Percentiles rank a stretch among this genome's conserved stretches.
Conservation (phyloP, 2,329 filamentous ascomycete species). For the Gremmenia infestans region DNA sequence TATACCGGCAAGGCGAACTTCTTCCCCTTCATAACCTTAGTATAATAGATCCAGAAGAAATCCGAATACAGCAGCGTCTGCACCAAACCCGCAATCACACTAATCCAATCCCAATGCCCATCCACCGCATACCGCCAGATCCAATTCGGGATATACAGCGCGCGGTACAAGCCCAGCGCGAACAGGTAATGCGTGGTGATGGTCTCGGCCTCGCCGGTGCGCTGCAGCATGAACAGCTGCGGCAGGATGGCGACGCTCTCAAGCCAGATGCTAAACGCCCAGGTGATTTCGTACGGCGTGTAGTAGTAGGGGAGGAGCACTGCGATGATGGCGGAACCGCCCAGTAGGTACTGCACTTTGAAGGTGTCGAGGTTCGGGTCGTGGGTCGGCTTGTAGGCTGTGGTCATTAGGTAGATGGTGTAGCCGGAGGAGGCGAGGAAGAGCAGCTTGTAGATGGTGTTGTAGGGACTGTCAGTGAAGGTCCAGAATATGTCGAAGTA, state of each 20-base stretch:
- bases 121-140: slow-evolving; percentile 84
- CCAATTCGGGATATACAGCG: slow-evolving; percentile 98
- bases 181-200: slow-evolving; percentile 98
- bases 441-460: slow-evolving; percentile 90
- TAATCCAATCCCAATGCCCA: slow-evolving; percentile 77
- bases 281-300: slow-evolving; percentile 77
- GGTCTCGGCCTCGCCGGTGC: slow-evolving; percentile 97
- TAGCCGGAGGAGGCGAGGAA: slow-evolving; percentile 89
- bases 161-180: slow-evolving; percentile 83
- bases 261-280: slow-evolving; percentile 98
- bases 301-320: slow-evolving; percentile 84
- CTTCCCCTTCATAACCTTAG: slow-evolving; percentile 85
- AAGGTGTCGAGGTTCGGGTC: slow-evolving; percentile 97
- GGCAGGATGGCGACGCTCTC: slow-evolving; percentile 95
- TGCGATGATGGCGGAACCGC: slow-evolving; percentile 71
- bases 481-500: slow-evolving; percentile 92
- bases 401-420: slow-evolving; percentile 97
- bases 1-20: slow-evolving; percentile 83
- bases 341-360: slow-evolving; percentile 90
- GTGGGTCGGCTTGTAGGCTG: slow-evolving; percentile 94
- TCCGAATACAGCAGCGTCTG: slow-evolving; percentile 97
- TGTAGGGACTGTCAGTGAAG: slow-evolving; percentile 69
- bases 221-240: slow-evolving; percentile 96
- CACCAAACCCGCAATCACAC: slow-evolving; percentile 80
- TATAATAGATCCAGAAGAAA: slow-evolving; percentile 99